A percentile compares a stretch with the other conserved stretches of the same genome.
These are phyloP conservation scores for Hypericum androsaemum DNA, from an alignment of 345 rosid species.

Conservation along the genomic window DNA sequence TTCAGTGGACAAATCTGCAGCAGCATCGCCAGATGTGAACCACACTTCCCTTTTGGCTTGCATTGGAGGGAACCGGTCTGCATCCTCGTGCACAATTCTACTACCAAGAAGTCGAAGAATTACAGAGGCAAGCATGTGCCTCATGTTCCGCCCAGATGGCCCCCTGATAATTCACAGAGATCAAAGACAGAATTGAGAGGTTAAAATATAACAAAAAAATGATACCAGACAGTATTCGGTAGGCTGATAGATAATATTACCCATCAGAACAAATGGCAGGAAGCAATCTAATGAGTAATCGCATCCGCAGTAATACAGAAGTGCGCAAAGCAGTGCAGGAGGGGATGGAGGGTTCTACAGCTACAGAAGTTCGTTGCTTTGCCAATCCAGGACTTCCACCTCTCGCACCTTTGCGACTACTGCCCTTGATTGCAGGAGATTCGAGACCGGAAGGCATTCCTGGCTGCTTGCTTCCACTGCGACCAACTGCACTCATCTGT, in stretches of 20 bases:
- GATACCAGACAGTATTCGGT: not conserved
- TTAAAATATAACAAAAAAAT: no score
- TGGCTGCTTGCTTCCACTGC: conserved; percentile 54
- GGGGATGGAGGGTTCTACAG: conserved; percentile 48
- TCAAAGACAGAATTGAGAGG: not conserved
- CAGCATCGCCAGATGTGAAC: conserved; percentile 31
- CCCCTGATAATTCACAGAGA: conserved; percentile 41
- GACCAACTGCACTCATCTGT: conserved; percentile 58
- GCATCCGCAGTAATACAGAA: conserved; percentile 79
- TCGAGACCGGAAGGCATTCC: conserved; percentile 61
- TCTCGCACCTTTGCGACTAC: conserved; percentile 60
- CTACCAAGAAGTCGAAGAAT: conserved; percentile 84
- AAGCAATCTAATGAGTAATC: conserved; percentile 71
- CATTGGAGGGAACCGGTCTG: conserved; percentile 37
- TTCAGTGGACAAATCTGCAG: conserved; percentile 45
- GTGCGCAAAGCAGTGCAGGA: conserved; percentile 81
- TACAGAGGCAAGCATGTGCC: conserved; percentile 73
- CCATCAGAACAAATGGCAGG: conserved; percentile 64
- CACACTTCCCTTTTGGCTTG: conserved; percentile 57
- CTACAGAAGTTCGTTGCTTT: conserved; percentile 37
- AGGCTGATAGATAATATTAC: conserved; percentile 17
- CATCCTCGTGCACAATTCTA: conserved; percentile 79
- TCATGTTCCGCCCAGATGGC: conserved; percentile 67
- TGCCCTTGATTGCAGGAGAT: conserved; percentile 49
- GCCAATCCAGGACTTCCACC: conserved; percentile 83